These are phyloP conservation scores for Dactylis glomerata DNA, from an alignment of 176 grass and related monocot genomes.

Conservation along the genomic window DNA sequence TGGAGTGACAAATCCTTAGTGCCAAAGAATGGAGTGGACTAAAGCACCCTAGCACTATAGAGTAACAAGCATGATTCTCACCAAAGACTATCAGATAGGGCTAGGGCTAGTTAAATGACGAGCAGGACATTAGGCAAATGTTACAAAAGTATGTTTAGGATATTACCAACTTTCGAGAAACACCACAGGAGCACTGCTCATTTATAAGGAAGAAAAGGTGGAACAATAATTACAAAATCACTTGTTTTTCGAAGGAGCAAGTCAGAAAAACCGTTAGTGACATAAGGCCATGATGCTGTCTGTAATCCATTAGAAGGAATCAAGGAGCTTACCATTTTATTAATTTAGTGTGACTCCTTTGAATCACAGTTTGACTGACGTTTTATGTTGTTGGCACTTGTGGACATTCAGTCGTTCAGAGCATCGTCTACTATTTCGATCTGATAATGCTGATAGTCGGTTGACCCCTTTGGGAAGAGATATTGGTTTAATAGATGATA, in stretches of 20 bases:
- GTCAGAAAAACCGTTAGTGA: background rate
- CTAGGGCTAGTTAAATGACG: constrained; percentile 1
- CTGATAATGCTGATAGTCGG: constrained; percentile 97
- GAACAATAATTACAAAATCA: background rate
- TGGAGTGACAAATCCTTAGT: background rate
- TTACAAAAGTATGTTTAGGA: background rate
- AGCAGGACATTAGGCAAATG: background rate
- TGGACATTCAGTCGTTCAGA: constrained; percentile 75
- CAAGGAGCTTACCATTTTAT: background rate
- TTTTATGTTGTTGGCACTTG: constrained; percentile 17
- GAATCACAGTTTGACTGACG: constrained; percentile 5
- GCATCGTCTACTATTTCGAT: constrained; percentile 75
- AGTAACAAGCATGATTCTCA: background rate
- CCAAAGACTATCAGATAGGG: background rate
- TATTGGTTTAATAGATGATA: constrained; percentile 92
- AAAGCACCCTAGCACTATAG: background rate
- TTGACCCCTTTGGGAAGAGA: constrained; percentile 83
- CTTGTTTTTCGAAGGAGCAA: background rate
- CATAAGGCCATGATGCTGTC: background rate
- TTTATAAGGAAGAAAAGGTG: background rate
- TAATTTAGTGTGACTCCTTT: background rate
- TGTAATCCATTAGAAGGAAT: constrained; percentile 2
- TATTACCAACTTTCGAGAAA: background rate
- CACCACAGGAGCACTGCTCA: background rate
- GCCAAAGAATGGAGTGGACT: background rate